Evolutionary conservation across 2,329 filamentous ascomycete species (phyloP).

Genomic region (Aspergillus felis): DNA sequence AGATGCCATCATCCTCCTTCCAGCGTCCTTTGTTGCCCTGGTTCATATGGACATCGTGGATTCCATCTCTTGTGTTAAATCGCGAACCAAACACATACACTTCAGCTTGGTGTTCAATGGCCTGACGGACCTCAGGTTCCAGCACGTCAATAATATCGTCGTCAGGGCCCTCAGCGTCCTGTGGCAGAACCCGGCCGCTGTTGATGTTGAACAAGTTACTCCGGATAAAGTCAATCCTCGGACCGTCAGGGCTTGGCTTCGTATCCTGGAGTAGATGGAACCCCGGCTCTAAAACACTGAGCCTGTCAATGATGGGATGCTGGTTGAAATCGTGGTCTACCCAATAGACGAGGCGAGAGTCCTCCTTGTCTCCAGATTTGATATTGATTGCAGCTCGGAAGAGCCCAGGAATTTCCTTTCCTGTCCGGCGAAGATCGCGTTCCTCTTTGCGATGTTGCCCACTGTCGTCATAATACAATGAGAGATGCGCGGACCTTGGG

Average conservation of each 20-base stretch:
- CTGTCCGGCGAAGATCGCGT: not conserved
- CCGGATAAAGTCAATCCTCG: conserved; percentile 16
- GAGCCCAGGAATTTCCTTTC: conserved; percentile 8
- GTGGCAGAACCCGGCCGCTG: conserved; percentile 15
- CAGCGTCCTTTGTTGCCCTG: conserved; percentile 13
- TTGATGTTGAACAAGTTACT: conserved; percentile 12
- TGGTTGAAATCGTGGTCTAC: conserved; percentile 7
- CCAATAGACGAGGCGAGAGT: conserved; percentile 19
- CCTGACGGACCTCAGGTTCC: conserved; percentile 10
- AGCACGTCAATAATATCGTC: conserved; percentile 34
- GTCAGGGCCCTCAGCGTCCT: conserved; percentile 14
- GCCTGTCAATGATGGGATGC: conserved; percentile 11
- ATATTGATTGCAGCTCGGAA: conserved; percentile 17
- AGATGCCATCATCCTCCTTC: conserved; percentile 11
- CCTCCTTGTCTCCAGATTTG: conserved; percentile 11
- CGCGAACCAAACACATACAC: conserved; percentile 16
- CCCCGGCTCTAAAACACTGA: conserved; percentile 6
- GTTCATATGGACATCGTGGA: conserved; percentile 22
- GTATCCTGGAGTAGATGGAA: conserved; percentile 8
- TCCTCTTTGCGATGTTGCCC: not conserved
- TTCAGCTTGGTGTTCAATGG: conserved; percentile 9
- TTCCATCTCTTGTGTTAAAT: conserved; percentile 5
- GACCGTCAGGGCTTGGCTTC: not conserved
- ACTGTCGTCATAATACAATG: conserved; percentile 12
- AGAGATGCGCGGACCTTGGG: conserved; percentile 1